Conservation (phyloP, 306 rosid species). For the Cercis canadensis region DNA sequence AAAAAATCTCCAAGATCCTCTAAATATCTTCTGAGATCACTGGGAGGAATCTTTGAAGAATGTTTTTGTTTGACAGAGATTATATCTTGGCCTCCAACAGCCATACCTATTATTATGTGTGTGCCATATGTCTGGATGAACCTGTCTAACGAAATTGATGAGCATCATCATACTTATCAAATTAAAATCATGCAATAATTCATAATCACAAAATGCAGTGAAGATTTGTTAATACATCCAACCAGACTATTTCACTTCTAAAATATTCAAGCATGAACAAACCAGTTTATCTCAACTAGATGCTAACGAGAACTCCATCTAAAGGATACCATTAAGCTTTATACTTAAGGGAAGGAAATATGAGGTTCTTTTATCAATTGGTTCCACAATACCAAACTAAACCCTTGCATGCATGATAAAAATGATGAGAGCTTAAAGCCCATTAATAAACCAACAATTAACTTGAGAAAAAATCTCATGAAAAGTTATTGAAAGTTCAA, state of each 20-base stretch:
- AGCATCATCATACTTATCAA: conserved; percentile 47
- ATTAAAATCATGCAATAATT: conserved; percentile 31
- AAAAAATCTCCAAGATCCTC: conserved; percentile 96
- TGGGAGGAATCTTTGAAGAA: conserved; percentile 78
- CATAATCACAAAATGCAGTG: conserved; percentile 18
- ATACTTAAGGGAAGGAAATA: neutral
- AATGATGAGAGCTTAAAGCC: conserved; percentile 23
- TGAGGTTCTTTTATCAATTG: conserved; percentile 12
- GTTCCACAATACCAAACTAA: conserved; percentile 30
- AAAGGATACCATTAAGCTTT: conserved; percentile 13
- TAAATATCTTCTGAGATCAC: conserved; percentile 78
- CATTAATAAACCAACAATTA: conserved; percentile 1
- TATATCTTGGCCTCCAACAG: conserved; percentile 96
- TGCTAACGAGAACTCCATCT: conserved; percentile 7
- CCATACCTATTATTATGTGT: conserved; percentile 90
- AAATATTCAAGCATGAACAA: conserved; percentile 3
- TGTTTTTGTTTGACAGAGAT: conserved; percentile 81
- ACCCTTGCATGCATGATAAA: conserved; percentile 7
- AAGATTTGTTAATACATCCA: conserved; percentile 24
- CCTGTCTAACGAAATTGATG: conserved; percentile 77
- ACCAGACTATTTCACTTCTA: conserved; percentile 16
- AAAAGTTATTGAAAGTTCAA: neutral
- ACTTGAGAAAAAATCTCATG: conserved; percentile 22
- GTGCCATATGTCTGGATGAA: conserved; percentile 89
- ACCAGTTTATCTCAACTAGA: conserved; percentile 14